Conservation (phyloP, 2,329 filamentous ascomycete genomes). For the Clonostachys rhizophaga region DNA sequence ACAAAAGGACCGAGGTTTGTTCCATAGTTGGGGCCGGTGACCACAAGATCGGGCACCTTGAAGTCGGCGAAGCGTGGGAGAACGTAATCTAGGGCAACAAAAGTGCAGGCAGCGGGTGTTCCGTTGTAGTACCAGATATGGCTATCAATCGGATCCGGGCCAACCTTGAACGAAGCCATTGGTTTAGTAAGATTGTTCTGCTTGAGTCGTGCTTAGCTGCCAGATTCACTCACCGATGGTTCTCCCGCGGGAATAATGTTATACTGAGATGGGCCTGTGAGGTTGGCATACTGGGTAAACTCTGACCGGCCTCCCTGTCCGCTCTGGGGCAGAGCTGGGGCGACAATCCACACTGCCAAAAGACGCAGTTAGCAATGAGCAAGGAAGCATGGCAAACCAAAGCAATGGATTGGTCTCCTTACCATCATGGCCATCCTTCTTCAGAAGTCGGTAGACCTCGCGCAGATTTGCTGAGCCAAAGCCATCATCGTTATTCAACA, state of each 20-base stretch:
- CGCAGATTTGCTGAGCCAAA: slow-evolving; percentile 20
- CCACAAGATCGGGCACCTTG: slow-evolving; percentile 44
- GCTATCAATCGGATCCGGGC: slow-evolving; percentile 42
- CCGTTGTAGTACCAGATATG: slow-evolving; percentile 60
- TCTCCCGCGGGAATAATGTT: slow-evolving; percentile 18
- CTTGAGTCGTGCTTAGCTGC: neutral
- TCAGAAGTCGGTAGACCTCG: slow-evolving; percentile 19
- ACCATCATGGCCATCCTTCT: slow-evolving; percentile 19
- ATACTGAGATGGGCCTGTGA: slow-evolving; percentile 16
- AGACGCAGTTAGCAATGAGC: neutral
- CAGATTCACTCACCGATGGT: slow-evolving; percentile 10
- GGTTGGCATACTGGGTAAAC: slow-evolving; percentile 17
- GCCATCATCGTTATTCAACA: slow-evolving; percentile 21
- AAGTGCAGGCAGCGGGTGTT: slow-evolving; percentile 49
- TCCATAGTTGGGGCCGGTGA: slow-evolving; percentile 52
- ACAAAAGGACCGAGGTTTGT: slow-evolving; percentile 49
- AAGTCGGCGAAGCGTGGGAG: slow-evolving; percentile 42
- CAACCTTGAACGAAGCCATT: slow-evolving; percentile 19
- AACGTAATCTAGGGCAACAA: slow-evolving; percentile 52
- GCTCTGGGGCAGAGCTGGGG: slow-evolving; percentile 20
- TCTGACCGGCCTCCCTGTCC: slow-evolving; percentile 17
- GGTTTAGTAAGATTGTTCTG: neutral
- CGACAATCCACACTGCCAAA: slow-evolving; percentile 18
- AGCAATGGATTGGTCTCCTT: neutral
- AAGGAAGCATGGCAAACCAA: neutral